Evolutionary conservation across 2,329 filamentous ascomycete species (phyloP).

Genomic region (Ophiostoma quercus): DNA sequence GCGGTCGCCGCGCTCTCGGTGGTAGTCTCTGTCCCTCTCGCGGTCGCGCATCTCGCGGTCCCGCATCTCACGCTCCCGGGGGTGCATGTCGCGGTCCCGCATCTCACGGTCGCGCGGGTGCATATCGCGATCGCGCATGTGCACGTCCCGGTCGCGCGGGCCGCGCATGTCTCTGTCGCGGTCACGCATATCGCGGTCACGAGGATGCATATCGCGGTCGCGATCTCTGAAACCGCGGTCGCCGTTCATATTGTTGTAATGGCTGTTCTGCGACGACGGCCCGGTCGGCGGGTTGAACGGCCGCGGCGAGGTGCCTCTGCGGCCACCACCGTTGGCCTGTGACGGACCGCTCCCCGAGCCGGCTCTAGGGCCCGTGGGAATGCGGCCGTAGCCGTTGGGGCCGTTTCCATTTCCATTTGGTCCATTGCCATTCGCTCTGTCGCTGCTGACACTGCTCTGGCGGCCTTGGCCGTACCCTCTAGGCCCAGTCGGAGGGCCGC

Average conservation of each 20-base stretch:
- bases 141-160: neutral
- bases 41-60: neutral
- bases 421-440: constrained; percentile 34
- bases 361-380: constrained; percentile 37
- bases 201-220: neutral
- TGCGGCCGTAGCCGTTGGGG: neutral
- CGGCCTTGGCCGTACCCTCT: constrained; percentile 20
- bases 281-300: constrained; percentile 56
- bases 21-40: constrained; percentile 11
- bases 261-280: constrained; percentile 39
- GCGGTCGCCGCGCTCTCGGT: neutral
- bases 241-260: constrained; percentile 3
- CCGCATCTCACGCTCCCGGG: neutral
- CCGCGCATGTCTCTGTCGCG: neutral
- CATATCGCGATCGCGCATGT: neutral
- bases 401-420: constrained; percentile 17
- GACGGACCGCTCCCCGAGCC: constrained; percentile 18
- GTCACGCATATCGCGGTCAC: neutral
- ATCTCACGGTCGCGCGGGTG: neutral
- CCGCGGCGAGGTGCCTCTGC: constrained; percentile 32
- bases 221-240: neutral
- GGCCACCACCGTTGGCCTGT: neutral
- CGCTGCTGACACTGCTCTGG: constrained; percentile 27
- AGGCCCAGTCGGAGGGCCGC: constrained; percentile 24
- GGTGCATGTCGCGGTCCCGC: constrained; percentile 2